These are phyloP conservation scores for Pistacia atlantica DNA, from an alignment of 345 rosid species.

Conservation along the genomic window DNA sequence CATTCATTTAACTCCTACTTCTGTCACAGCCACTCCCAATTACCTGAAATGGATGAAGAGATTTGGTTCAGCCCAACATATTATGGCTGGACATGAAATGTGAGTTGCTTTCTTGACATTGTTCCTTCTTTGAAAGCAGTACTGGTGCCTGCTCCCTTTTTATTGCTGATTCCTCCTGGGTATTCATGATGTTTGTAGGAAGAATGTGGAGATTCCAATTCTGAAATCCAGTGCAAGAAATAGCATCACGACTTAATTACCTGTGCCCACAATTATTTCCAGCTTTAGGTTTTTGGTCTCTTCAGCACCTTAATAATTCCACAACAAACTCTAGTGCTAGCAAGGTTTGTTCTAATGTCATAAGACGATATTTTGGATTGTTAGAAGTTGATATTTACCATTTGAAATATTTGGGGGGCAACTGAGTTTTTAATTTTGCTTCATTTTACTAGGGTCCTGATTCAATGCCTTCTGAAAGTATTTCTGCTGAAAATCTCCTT, in stretches of 20 bases:
- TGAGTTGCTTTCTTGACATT: conserved; percentile 32
- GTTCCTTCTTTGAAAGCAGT: conserved; percentile 17
- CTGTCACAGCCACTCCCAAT: conserved; percentile 50
- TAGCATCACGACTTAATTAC: conserved; percentile 81
- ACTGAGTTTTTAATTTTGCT: conserved; percentile 20
- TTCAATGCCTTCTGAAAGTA: conserved; percentile 37
- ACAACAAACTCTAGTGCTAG: conserved; percentile 22
- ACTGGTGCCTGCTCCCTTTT: background rate
- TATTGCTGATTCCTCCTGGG: conserved; percentile 6
- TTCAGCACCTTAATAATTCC: conserved; percentile 32
- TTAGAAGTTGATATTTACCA: background rate
- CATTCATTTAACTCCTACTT: conserved; percentile 81
- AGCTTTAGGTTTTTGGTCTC: conserved; percentile 79
- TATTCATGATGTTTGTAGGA: conserved; percentile 45
- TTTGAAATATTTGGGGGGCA: conserved; percentile 14
- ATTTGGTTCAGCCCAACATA: conserved; percentile 72
- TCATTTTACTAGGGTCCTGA: conserved; percentile 43
- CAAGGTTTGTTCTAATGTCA: conserved; percentile 51
- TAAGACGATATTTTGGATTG: conserved; percentile 1
- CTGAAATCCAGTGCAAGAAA: conserved; percentile 75
- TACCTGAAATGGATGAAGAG: conserved; percentile 85
- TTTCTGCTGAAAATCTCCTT: conserved; percentile 88
- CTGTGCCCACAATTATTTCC: conserved; percentile 97
- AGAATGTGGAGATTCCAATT: conserved; percentile 81
- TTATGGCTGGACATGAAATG: conserved; percentile 90